phyloP scores from a whole-genome alignment of 2,329 filamentous ascomycete genomes.

The Paecilomyces fulvus region DNA sequence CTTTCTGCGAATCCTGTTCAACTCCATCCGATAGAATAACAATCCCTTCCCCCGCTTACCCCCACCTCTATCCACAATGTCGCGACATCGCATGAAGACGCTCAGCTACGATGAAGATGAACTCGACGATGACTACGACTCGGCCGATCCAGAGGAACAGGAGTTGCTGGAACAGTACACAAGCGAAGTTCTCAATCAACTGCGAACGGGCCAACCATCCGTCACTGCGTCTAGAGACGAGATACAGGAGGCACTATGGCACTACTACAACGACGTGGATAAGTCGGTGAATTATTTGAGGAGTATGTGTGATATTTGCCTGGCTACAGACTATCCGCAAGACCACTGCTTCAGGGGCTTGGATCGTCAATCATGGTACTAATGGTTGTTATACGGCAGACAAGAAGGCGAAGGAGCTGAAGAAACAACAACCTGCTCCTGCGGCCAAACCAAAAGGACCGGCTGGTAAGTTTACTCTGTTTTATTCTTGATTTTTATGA shows the following conservation, averaged over 20 bases:
- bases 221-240: slow-evolving; percentile 58
- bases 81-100: slow-evolving; percentile 38
- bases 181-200: slow-evolving; percentile 53
- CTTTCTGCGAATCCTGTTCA: not conserved
- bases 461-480: slow-evolving; percentile 16
- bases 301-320: slow-evolving; percentile 38
- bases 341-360: not conserved
- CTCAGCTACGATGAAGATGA: slow-evolving; percentile 36
- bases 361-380: not conserved
- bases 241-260: slow-evolving; percentile 84
- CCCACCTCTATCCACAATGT: slow-evolving; percentile 25
- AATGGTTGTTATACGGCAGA: slow-evolving; percentile 9
- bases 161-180: slow-evolving; percentile 59
- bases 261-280: slow-evolving; percentile 90
- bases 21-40: not conserved
- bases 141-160: slow-evolving; percentile 36
- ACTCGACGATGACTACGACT: slow-evolving; percentile 32
- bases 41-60: not conserved
- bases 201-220: slow-evolving; percentile 53
- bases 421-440: slow-evolving; percentile 21
- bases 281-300: slow-evolving; percentile 76
- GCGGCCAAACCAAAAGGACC: slow-evolving; percentile 18
- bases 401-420: slow-evolving; percentile 29
- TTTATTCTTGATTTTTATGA: slow-evolving; percentile 8
- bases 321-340: not conserved